A percentile compares a stretch with the other conserved stretches of the same genome.
Conservation (phyloP, 2,329 filamentous ascomycete species). For the Talaromyces pinophilus region DNA sequence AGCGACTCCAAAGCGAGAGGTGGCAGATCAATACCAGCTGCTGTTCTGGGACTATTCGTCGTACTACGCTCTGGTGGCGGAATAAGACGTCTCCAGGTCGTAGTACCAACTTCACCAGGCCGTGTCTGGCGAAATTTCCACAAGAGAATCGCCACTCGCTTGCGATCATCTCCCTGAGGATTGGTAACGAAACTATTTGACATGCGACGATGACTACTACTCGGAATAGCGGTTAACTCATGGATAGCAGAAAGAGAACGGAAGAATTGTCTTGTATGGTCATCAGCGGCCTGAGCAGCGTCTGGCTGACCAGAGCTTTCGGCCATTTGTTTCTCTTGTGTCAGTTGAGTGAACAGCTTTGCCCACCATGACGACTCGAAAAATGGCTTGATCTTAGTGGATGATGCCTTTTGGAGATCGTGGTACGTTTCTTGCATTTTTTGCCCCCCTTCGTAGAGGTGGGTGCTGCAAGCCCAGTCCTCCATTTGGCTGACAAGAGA, state of each 20-base stretch:
- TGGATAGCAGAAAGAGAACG: constrained; percentile 48
- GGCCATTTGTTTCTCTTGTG: constrained; percentile 42
- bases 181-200: constrained; percentile 32
- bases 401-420: constrained; percentile 37
- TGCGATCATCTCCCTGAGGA: constrained; percentile 32
- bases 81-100: constrained; percentile 48
- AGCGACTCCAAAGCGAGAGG: constrained; percentile 42
- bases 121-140: constrained; percentile 52
- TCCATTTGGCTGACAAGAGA: constrained; percentile 39
- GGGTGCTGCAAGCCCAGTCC: constrained; percentile 48
- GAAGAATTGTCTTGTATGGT: constrained; percentile 41
- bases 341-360: constrained; percentile 44
- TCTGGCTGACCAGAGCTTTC: constrained; percentile 39
- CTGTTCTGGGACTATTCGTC: constrained; percentile 41
- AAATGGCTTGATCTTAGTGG: constrained; percentile 45
- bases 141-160: constrained; percentile 47
- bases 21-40: constrained; percentile 36
- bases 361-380: constrained; percentile 52
- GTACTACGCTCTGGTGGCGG: constrained; percentile 39
- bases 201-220: constrained; percentile 29
- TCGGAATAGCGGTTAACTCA: constrained; percentile 44
- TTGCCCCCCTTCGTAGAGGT: constrained; percentile 44
- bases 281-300: constrained; percentile 36
- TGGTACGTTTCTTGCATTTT: constrained; percentile 36
- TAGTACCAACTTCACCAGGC: constrained; percentile 43